Base-by-base conservation (phyloP, 2,329 filamentous ascomycete genomes). In the Mollisia scopiformis region DNA sequence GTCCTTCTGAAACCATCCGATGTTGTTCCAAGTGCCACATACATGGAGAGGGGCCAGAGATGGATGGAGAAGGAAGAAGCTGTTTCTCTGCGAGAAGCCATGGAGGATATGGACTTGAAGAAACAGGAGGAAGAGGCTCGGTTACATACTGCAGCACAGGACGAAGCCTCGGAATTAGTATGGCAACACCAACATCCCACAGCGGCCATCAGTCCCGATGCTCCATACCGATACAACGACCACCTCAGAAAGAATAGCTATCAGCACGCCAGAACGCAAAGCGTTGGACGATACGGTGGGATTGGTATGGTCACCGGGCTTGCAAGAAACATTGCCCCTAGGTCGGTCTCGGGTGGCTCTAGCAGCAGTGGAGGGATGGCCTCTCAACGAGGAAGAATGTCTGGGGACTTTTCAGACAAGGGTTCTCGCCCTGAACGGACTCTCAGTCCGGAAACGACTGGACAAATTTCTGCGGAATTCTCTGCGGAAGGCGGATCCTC, bases 21-120 rank as follows among this genome's bases (percentile, higher is more conserved):
- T 54, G 82, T 89, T 52, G 86, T 89, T 16, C 84, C 87, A 6
- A 90, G 82, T 62, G 80, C 86, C 46, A 86, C 84, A 7, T 93
- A 93, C 73, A 88, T 91, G 58, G 90, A 93, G 74, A 84, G 87
- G 59, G 89, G 88, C 19, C 85, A 87, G 71, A 80, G 90, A 68
- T 92, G 89, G 88, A 90, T 91, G 84, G 90, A 93, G 74, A 91
- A 90, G 73, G 89, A 92, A 71, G 90, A 93, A 75, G 88, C 86
- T 3, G 82, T 83, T 35, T 89, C 89, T 21, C 75, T 93, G 61
- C 84, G 88, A 19, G 82, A 87, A 62, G 90, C 90, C 11, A 86
- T 93, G 81, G 85, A 92, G 66, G 87, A 91, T 68, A 85, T 93
- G 82, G 85, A 90, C 61, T 65, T 90, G 46, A 79, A 79, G 56